Evolutionary conservation across 495 filamentous ascomycete species (phyloP).

Genomic region (Daldinia decipiens): DNA sequence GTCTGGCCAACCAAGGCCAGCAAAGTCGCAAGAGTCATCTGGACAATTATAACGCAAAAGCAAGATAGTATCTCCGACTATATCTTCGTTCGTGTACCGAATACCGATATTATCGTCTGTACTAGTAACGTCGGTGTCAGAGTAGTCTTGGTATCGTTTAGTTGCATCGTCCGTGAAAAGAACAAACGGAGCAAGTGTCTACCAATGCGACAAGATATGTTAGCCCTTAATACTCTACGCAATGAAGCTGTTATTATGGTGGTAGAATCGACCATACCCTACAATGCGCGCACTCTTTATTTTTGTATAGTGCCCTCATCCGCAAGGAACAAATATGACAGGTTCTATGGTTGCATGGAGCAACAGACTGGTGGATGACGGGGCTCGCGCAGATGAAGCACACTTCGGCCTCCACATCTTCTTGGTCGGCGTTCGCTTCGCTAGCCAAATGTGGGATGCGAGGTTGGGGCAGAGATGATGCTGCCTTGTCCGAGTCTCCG

Average conservation of each 20-base stretch:
- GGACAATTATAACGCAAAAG: constrained; percentile 97
- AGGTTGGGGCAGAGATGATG: constrained; percentile 9
- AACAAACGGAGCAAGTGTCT: constrained; percentile 84
- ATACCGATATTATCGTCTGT: constrained; percentile 88
- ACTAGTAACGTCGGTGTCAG: constrained; percentile 72
- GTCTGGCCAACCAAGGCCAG: constrained; percentile 92
- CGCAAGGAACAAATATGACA: constrained; percentile 95
- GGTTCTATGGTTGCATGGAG: constrained; percentile 93
- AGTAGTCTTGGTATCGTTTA: constrained; percentile 87
- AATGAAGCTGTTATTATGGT: not conserved
- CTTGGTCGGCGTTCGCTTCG: constrained; percentile 36
- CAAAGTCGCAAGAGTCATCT: constrained; percentile 82
- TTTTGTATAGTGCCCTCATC: constrained; percentile 92
- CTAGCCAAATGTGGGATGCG: constrained; percentile 11
- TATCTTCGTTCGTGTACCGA: constrained; percentile 84
- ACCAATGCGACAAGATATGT: constrained; percentile 25
- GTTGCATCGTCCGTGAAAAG: constrained; percentile 86
- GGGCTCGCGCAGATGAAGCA: constrained; percentile 97
- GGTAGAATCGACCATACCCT: constrained; percentile 68
- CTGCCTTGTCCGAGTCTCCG: constrained; percentile 6
- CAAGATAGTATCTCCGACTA: constrained; percentile 85
- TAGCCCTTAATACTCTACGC: constrained; percentile 26
- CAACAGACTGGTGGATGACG: constrained; percentile 82
- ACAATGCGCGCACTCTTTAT: constrained; percentile 93
- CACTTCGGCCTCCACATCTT: constrained; percentile 77